Evolutionary conservation across 1,284 basidiomycete genomes (phyloP).

Genomic region (Tilletiaria anomala): DNA sequence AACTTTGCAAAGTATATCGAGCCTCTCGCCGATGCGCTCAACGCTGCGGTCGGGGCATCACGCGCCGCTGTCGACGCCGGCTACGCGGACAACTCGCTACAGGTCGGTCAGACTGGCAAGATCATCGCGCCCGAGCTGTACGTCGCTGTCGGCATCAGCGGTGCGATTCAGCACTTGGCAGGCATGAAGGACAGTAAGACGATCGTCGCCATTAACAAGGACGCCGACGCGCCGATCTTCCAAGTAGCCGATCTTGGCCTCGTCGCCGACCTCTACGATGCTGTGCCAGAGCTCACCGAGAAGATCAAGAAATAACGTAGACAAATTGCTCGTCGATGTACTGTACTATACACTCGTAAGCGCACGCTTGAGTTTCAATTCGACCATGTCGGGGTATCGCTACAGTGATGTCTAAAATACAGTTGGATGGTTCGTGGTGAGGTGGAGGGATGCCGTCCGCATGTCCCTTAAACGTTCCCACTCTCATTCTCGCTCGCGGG

Average conservation of each 20-base stretch:
- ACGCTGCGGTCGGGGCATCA: slow-evolving; percentile 91
- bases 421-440: too few relatives aligned
- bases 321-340: too few relatives aligned
- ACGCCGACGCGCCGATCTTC: slow-evolving; percentile 96
- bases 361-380: too few relatives aligned
- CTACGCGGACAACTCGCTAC: slow-evolving; percentile 92
- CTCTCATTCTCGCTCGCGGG: too few relatives aligned
- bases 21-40: slow-evolving; percentile 80
- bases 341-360: too few relatives aligned
- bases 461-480: too few relatives aligned
- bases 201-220: slow-evolving; percentile 98
- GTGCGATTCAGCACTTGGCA: slow-evolving; percentile 95
- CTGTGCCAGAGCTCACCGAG: slow-evolving; percentile 36
- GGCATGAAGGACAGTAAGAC: slow-evolving; percentile 99
- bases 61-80: slow-evolving; percentile 96
- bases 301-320: background rate
- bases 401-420: too few relatives aligned
- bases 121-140: slow-evolving; percentile 67
- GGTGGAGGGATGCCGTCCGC: too few relatives aligned
- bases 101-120: slow-evolving; percentile 98
- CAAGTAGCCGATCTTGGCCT: slow-evolving; percentile 93
- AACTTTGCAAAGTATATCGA: slow-evolving; percentile 77
- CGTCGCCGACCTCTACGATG: slow-evolving; percentile 49
- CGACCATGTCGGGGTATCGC: too few relatives aligned
- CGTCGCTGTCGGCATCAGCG: slow-evolving; percentile 89